phyloP scores from a whole-genome alignment of 208 protist genomes.

The Crithidia brevicula region DNA sequence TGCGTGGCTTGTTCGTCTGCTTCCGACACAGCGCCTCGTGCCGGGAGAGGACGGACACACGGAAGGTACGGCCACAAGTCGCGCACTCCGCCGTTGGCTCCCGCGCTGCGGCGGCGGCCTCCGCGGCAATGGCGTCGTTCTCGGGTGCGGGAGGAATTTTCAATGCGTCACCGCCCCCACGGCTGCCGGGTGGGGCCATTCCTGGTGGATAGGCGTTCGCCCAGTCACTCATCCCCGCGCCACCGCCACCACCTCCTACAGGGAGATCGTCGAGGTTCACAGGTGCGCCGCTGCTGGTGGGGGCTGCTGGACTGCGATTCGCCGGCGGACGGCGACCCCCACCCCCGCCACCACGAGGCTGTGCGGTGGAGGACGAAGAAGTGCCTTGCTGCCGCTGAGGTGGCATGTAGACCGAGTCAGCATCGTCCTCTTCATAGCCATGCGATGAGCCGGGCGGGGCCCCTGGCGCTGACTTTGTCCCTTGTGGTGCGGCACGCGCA shows the following conservation, averaged over 20 bases:
- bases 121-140: constrained; percentile 41
- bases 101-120: constrained; percentile 39
- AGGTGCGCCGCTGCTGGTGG: constrained; percentile 5
- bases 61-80: constrained; percentile 77
- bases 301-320: background rate
- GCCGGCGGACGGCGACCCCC: constrained; percentile 10
- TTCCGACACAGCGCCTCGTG: constrained; percentile 76
- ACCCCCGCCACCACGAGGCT: background rate
- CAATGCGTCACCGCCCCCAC: background rate
- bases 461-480: too few species aligned
- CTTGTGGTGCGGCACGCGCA: background rate
- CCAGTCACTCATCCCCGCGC: constrained; percentile 41
- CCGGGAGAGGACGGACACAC: constrained; percentile 53
- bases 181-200: constrained; percentile 18
- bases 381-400: background rate
- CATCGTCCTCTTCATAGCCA: constrained; percentile 1
- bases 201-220: constrained; percentile 50
- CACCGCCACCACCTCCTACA: constrained; percentile 35
- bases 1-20: constrained; percentile 53
- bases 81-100: constrained; percentile 67
- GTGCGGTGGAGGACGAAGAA: background rate
- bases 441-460: background rate
- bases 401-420: constrained; percentile 16
- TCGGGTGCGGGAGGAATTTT: constrained; percentile 14
- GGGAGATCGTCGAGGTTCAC: constrained; percentile 59